Conservation (phyloP, 2,329 filamentous ascomycete genomes). For the Apiospora arundinis region DNA sequence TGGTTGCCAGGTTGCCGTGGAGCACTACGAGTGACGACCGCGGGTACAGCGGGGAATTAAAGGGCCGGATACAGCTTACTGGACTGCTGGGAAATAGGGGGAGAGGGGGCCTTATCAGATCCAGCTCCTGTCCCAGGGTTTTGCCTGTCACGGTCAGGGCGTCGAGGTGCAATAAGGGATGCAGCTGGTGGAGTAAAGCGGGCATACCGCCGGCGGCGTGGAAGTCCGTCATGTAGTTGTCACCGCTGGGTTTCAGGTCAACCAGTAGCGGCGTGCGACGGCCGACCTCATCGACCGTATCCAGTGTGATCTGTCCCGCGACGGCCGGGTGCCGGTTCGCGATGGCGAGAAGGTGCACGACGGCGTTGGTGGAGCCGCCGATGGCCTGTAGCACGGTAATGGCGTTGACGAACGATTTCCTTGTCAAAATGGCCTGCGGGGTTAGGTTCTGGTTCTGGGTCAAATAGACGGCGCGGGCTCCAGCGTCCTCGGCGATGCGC, state of each 20-base stretch:
- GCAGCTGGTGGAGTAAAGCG: slow-evolving; percentile 79
- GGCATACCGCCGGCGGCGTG: slow-evolving; percentile 88
- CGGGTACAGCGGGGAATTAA: slow-evolving; percentile 70
- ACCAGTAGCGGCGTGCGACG: slow-evolving; percentile 81
- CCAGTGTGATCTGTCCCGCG: slow-evolving; percentile 67
- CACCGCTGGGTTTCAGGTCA: slow-evolving; percentile 84
- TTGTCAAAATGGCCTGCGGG: slow-evolving; percentile 74
- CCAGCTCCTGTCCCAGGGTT: slow-evolving; percentile 81
- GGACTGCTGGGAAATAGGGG: slow-evolving; percentile 40
- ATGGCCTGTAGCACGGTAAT: slow-evolving; percentile 86
- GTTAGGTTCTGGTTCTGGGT: slow-evolving; percentile 69
- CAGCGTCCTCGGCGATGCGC: slow-evolving; percentile 78
- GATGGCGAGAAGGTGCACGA: slow-evolving; percentile 88
- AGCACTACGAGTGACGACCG: slow-evolving; percentile 84
- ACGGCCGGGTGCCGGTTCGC: slow-evolving; percentile 74
- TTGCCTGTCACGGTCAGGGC: slow-evolving; percentile 85
- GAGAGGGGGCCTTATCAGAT: slow-evolving; percentile 66
- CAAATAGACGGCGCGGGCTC: slow-evolving; percentile 69
- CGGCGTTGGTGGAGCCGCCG: slow-evolving; percentile 84
- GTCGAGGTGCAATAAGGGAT: slow-evolving; percentile 76
- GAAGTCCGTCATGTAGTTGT: slow-evolving; percentile 89
- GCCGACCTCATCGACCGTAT: slow-evolving; percentile 80
- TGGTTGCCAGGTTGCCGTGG: slow-evolving; percentile 81
- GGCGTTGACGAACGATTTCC: slow-evolving; percentile 81
- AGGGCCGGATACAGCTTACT: slow-evolving; percentile 65